Percentiles rank a stretch among this genome's conserved stretches.
Evolutionary conservation across 2,329 filamentous ascomycete species (phyloP).

Genomic region (Pseudofabraea citricarpa): DNA sequence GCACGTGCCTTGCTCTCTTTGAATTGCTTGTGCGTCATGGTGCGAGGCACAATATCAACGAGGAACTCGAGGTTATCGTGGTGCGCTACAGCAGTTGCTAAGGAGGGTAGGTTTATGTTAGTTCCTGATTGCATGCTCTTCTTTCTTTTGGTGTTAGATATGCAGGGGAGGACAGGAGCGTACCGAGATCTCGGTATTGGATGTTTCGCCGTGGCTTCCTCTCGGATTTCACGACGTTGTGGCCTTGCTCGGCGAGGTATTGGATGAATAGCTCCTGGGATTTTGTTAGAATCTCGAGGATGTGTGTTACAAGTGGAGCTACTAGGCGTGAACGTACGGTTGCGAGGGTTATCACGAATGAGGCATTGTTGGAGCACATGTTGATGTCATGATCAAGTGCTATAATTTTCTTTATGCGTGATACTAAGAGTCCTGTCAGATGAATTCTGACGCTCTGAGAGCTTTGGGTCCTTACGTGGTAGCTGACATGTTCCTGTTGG

Average conservation of each 20-base stretch:
- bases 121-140: too few relatives aligned
- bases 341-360: conserved; percentile 88
- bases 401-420: conserved; percentile 94
- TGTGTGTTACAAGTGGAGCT: background rate
- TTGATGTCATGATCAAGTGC: conserved; percentile 78
- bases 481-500: conserved; percentile 78
- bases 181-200: conserved; percentile 91
- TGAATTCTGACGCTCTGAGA: background rate
- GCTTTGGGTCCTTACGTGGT: conserved; percentile 59
- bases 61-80: conserved; percentile 95
- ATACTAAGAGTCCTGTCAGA: conserved; percentile 53
- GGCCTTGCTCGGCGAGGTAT: conserved; percentile 77
- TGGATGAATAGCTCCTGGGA: conserved; percentile 88
- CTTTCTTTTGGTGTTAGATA: too few relatives aligned
- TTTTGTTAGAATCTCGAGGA: background rate
- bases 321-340: too few relatives aligned
- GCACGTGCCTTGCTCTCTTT: conserved; percentile 61
- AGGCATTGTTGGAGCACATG: conserved; percentile 87
- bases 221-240: conserved; percentile 86
- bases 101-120: conserved; percentile 4
- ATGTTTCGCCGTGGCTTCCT: conserved; percentile 89
- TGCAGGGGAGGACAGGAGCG: conserved; percentile 15
- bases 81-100: conserved; percentile 79
- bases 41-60: conserved; percentile 83
- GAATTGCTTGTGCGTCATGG: conserved; percentile 72